Percentiles rank a stretch among this genome's conserved stretches.
Conservation (phyloP, 1,139 yeast genomes). For the Geotrichum histeridarum region DNA sequence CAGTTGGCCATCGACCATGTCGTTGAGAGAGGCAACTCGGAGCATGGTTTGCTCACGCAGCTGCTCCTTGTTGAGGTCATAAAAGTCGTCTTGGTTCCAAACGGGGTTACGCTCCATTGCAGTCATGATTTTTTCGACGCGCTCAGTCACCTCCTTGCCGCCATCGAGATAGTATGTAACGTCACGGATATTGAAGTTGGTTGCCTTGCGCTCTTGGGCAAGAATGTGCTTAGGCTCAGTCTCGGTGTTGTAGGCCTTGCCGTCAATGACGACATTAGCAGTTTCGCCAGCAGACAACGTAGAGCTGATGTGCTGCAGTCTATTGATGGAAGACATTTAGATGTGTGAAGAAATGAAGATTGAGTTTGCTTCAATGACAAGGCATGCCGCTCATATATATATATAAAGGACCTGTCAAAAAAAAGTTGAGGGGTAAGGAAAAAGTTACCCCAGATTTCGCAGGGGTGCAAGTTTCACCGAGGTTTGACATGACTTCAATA, state of each 20-base stretch:
- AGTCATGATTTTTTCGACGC: conserved; percentile 43
- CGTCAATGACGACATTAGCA: conserved; percentile 25
- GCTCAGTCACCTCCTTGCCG: conserved; percentile 40
- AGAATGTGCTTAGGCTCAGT: conserved; percentile 24
- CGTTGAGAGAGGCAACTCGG: conserved; percentile 43
- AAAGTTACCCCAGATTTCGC: not conserved
- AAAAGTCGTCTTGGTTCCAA: conserved; percentile 43
- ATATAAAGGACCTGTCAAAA: not conserved
- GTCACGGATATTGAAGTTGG: conserved; percentile 42
- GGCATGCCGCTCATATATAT: not conserved
- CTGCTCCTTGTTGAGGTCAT: conserved; percentile 46
- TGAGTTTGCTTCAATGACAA: not conserved
- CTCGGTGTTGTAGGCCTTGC: conserved; percentile 24
- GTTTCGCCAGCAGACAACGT: not conserved
- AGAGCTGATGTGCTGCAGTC: not conserved
- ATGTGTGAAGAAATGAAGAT: not conserved
- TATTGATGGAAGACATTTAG: not conserved
- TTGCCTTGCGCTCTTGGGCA: conserved; percentile 43
- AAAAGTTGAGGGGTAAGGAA: not conserved
- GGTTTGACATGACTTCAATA: too few species aligned
- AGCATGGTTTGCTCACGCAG: conserved; percentile 47
- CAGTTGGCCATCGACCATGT: conserved; percentile 41
- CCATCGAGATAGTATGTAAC: conserved; percentile 49
- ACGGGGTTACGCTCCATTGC: conserved; percentile 49
- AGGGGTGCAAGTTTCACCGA: not conserved